These are phyloP conservation scores for Penicillium sp. DNA, from an alignment of 2,329 filamentous ascomycete genomes.

Conservation along the genomic window DNA sequence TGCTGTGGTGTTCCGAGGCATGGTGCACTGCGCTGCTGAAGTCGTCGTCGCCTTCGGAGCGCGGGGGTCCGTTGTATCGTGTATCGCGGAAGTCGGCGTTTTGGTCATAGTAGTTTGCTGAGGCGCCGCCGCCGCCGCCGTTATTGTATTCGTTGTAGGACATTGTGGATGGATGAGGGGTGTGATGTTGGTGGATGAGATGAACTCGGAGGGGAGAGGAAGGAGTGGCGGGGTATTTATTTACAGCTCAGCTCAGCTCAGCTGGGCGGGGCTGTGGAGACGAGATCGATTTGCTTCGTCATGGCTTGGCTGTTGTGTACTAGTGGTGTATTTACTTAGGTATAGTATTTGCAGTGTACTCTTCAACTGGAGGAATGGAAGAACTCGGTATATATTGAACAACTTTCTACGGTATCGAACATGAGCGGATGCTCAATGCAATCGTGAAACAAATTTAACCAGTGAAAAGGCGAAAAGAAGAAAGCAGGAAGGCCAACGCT, in stretches of 20 bases:
- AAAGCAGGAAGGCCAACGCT: slow-evolving; percentile 25
- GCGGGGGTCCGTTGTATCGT: slow-evolving; percentile 20
- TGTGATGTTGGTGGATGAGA: no score
- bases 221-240: neutral
- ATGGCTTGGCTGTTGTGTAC: no score
- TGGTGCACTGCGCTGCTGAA: slow-evolving; percentile 59
- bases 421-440: slow-evolving; percentile 1
- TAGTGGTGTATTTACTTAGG: no score
- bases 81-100: slow-evolving; percentile 30
- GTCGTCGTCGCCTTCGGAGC: slow-evolving; percentile 49
- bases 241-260: neutral
- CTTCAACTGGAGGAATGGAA: no score
- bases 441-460: slow-evolving; percentile 4
- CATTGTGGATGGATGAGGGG: slow-evolving; percentile 21
- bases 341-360: no score
- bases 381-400: no score
- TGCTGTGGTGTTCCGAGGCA: slow-evolving; percentile 59
- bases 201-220: neutral
- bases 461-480: slow-evolving; percentile 4
- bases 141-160: slow-evolving; percentile 27
- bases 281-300: neutral
- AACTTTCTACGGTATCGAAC: neutral
- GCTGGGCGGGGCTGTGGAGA: slow-evolving; percentile 2
- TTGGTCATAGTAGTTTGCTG: slow-evolving; percentile 36
- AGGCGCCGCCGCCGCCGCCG: slow-evolving; percentile 23